Conservation (phyloP, 75 land plant species). For the Sequoia sempervirens region DNA sequence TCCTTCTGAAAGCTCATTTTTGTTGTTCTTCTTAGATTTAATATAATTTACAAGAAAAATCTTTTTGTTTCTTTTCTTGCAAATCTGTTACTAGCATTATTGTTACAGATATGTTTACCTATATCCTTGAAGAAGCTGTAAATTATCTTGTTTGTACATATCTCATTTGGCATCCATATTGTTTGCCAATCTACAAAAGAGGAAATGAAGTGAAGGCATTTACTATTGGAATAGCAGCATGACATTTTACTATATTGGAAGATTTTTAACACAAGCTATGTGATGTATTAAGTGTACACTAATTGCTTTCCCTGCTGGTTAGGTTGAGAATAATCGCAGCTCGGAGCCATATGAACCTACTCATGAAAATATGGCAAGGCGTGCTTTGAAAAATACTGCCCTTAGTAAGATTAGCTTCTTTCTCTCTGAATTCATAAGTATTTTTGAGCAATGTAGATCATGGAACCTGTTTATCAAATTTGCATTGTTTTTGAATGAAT, state of each 20-base stretch:
- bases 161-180: not conserved
- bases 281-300: not conserved
- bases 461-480: not conserved
- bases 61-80: not conserved
- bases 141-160: not conserved
- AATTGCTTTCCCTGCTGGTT: not conserved
- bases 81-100: not conserved
- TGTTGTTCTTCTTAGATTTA: not conserved
- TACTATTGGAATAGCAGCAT: not conserved
- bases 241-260: not conserved
- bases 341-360: slow-evolving; percentile 60
- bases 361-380: slow-evolving; percentile 76
- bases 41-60: not conserved
- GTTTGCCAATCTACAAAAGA: not conserved
- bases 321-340: slow-evolving; percentile 72
- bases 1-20: not conserved
- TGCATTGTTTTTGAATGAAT: slow-evolving; percentile 6
- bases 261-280: not conserved
- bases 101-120: not conserved
- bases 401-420: slow-evolving; percentile 41
- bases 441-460: not conserved
- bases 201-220: not conserved
- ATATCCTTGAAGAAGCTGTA: not conserved
- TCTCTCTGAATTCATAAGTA: not conserved
- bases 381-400: slow-evolving; percentile 78